phyloP scores from a whole-genome alignment of 2,329 filamentous ascomycete species.

The Hypoxylon sp. region DNA sequence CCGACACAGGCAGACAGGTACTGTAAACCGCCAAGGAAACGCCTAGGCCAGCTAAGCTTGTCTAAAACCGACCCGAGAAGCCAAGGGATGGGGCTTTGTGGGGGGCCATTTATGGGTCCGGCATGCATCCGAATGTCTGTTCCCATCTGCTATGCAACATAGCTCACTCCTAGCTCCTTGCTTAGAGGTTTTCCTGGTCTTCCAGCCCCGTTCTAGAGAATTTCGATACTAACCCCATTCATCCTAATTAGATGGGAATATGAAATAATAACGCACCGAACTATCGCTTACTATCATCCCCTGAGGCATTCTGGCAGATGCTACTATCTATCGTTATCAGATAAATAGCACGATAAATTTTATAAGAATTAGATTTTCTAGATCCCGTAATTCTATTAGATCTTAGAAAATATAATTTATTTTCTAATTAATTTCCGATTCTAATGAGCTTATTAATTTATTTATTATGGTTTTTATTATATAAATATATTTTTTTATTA shows the following conservation, averaged over 20 bases:
- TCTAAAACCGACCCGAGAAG: conserved; percentile 38
- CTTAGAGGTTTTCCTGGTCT: conserved; percentile 12
- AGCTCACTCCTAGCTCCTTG: conserved; percentile 20
- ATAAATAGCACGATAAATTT: too few species aligned
- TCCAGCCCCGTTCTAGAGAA: conserved; percentile 26
- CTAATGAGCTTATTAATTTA: too few species aligned
- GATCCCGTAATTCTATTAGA: too few species aligned
- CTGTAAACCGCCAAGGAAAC: conserved; percentile 24
- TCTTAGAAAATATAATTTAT: too few species aligned
- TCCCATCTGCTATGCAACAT: not conserved
- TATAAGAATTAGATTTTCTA: too few species aligned
- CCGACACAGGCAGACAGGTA: not conserved
- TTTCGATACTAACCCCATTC: conserved; percentile 31
- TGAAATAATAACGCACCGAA: conserved; percentile 1
- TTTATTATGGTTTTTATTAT: too few species aligned
- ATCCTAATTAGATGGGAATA: conserved; percentile 1
- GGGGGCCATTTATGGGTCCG: conserved; percentile 34
- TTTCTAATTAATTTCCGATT: too few species aligned
- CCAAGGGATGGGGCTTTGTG: conserved; percentile 27
- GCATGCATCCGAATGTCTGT: conserved; percentile 35
- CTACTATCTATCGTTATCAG: conserved; percentile 3
- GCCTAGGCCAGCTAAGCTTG: conserved; percentile 19
- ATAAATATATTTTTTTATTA: conserved; percentile 16
- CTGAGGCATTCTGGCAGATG: not conserved
- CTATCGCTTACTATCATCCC: not conserved